phyloP scores from a whole-genome alignment of 2,329 filamentous ascomycete species.

The Diaporthe longicolla region DNA sequence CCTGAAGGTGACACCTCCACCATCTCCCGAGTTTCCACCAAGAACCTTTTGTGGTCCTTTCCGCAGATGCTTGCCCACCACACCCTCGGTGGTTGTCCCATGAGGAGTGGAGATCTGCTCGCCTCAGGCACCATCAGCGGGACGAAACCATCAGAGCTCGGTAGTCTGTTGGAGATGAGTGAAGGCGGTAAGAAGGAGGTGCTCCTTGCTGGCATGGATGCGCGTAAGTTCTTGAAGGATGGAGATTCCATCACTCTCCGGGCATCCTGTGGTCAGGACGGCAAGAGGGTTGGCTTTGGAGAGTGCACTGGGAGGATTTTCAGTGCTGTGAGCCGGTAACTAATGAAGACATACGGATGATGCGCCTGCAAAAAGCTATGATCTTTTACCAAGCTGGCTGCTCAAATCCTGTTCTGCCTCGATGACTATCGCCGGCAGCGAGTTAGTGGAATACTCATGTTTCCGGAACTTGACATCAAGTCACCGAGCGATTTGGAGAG shows the following conservation, averaged over 20 bases:
- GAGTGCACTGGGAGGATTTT: constrained; percentile 56
- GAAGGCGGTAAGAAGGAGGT: constrained; percentile 61
- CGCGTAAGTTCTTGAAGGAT: constrained; percentile 60
- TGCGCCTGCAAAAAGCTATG: too few relatives aligned
- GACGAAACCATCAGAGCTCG: constrained; percentile 53
- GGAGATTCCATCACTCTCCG: constrained; percentile 60
- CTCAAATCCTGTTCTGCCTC: neutral
- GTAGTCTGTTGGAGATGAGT: constrained; percentile 62
- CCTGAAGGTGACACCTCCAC: constrained; percentile 66
- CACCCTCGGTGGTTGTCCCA: constrained; percentile 80
- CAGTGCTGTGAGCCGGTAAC: constrained; percentile 21
- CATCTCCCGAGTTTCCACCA: constrained; percentile 72
- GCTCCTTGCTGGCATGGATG: constrained; percentile 56
- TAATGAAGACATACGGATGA: neutral
- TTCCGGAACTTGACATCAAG: neutral
- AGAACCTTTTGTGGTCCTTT: constrained; percentile 84
- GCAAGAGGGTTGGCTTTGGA: constrained; percentile 60
- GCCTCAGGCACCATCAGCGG: constrained; percentile 83
- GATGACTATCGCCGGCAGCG: too few relatives aligned
- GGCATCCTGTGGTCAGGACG: constrained; percentile 53
- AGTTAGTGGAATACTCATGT: neutral
- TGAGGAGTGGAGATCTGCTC: constrained; percentile 81
- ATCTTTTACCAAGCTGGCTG: neutral
- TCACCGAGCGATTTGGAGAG: neutral
- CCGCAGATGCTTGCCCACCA: constrained; percentile 88